Evolutionary conservation across 2,329 filamentous ascomycete species (phyloP).

Genomic region (Mycocentrospora acerina): DNA sequence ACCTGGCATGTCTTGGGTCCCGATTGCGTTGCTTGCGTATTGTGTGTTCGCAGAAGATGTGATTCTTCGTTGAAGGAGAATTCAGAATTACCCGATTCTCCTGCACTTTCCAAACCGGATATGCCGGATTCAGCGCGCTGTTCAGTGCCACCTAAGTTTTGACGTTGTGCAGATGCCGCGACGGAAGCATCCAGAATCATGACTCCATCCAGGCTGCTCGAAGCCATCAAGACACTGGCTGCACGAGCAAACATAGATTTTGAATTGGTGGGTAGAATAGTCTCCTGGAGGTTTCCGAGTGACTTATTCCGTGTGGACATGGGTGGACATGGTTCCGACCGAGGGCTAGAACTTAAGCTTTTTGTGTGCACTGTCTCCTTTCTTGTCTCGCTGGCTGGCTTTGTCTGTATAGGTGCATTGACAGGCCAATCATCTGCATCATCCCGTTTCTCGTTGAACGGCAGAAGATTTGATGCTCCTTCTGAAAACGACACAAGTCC

Average conservation of each 20-base stretch:
- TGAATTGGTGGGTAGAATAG: slow-evolving; percentile 30
- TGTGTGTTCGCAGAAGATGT: slow-evolving; percentile 1
- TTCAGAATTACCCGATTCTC: slow-evolving; percentile 14
- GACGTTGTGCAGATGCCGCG: slow-evolving; percentile 20
- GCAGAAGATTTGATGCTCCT: slow-evolving; percentile 24
- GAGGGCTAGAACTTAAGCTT: no score
- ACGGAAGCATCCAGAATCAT: slow-evolving; percentile 38
- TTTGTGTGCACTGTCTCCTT: no score
- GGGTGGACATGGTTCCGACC: slow-evolving; percentile 2
- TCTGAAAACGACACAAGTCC: slow-evolving; percentile 35
- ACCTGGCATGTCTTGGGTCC: slow-evolving; percentile 23
- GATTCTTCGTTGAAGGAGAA: slow-evolving; percentile 20
- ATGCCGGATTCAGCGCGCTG: background rate
- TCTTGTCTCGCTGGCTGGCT: background rate
- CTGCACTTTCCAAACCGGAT: slow-evolving; percentile 2
- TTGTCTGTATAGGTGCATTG: background rate
- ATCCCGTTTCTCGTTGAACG: slow-evolving; percentile 7
- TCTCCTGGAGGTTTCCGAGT: slow-evolving; percentile 26
- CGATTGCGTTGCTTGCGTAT: background rate
- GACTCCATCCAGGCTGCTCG: slow-evolving; percentile 37
- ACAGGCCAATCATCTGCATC: background rate
- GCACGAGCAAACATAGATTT: slow-evolving; percentile 37
- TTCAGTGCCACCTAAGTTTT: slow-evolving; percentile 6
- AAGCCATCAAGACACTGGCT: slow-evolving; percentile 34
- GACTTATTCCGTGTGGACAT: slow-evolving; percentile 15